phyloP scores from a whole-genome alignment of 352 stramenopile species.

The Phytophthora rubi region DNA sequence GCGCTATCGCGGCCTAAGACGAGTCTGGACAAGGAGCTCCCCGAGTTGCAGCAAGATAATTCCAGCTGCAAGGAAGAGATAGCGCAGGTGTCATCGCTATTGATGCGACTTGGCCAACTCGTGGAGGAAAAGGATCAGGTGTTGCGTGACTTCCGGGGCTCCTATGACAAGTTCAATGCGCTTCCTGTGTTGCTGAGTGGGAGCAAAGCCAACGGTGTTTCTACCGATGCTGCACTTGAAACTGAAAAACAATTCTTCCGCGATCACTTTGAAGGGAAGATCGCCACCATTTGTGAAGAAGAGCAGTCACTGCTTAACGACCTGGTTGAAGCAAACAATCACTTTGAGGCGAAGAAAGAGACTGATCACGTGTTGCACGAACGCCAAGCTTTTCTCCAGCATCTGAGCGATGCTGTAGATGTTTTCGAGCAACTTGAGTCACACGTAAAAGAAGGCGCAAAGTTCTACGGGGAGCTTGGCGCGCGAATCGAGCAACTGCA shows the following conservation, averaged over 20 bases:
- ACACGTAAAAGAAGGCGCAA: constrained; percentile 71
- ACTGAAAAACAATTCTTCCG: constrained; percentile 68
- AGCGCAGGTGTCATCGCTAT: constrained; percentile 44
- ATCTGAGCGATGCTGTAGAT: constrained; percentile 71
- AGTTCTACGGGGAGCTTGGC: constrained; percentile 71
- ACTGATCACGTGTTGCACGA: constrained; percentile 58
- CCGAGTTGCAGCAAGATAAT: constrained; percentile 49
- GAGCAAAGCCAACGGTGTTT: constrained; percentile 24
- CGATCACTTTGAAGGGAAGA: constrained; percentile 64
- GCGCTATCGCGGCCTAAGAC: constrained; percentile 56
- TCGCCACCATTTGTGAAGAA: constrained; percentile 59
- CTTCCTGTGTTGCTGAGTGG: constrained; percentile 55
- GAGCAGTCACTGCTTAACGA: constrained; percentile 49
- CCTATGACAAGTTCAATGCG: constrained; percentile 66
- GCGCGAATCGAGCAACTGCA: constrained; percentile 64
- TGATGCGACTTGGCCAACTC: constrained; percentile 60
- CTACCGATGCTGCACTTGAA: constrained; percentile 46
- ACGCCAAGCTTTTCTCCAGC: constrained; percentile 67
- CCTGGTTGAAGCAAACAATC: constrained; percentile 51
- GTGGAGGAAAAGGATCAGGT: constrained; percentile 74
- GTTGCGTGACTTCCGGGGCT: constrained; percentile 54
- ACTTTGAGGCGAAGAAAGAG: constrained; percentile 69
- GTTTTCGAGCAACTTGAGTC: constrained; percentile 80
- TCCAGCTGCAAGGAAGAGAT: constrained; percentile 70
- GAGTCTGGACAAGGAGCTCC: constrained; percentile 64